Evolutionary conservation across 192 early-diverging fungal genomes (phyloP).

Genomic region (Hyaloraphidium curvatum): DNA sequence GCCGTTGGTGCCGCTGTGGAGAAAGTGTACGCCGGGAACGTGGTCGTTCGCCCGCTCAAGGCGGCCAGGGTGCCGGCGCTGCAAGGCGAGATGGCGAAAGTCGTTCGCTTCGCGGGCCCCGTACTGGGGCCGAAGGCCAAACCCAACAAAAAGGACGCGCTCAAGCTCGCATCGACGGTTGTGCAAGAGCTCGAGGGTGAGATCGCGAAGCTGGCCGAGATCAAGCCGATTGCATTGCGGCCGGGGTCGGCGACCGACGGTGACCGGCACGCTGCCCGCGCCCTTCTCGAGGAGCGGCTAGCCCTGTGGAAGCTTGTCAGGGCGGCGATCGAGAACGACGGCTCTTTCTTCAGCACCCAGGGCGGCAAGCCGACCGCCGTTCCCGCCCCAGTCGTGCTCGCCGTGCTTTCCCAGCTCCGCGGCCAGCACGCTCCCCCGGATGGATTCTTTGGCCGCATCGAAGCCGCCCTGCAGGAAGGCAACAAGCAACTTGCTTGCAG

Average conservation of each 20-base stretch:
- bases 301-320: slow-evolving; percentile 40
- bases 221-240: no score
- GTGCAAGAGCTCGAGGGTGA: not conserved
- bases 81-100: not conserved
- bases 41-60: not conserved
- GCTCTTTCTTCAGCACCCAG: slow-evolving; percentile 31
- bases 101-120: slow-evolving; percentile 1
- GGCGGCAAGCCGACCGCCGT: slow-evolving; percentile 5
- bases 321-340: slow-evolving; percentile 41
- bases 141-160: slow-evolving; percentile 2
- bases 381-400: not conserved
- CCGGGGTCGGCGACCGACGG: no score
- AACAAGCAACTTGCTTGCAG: slow-evolving; percentile 20
- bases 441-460: slow-evolving; percentile 13
- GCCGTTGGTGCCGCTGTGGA: not conserved
- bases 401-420: not conserved
- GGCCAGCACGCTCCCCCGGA: slow-evolving; percentile 8
- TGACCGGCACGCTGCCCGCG: not conserved
- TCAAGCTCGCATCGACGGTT: not conserved
- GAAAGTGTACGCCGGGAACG: not conserved
- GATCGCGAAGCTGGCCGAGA: not conserved
- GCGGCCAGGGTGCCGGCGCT: not conserved
- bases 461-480: slow-evolving; percentile 17
- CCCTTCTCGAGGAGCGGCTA: slow-evolving; percentile 6
- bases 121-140: slow-evolving; percentile 5